phyloP scores from a whole-genome alignment of 2,329 filamentous ascomycete species.

The Huntiella savannae region DNA sequence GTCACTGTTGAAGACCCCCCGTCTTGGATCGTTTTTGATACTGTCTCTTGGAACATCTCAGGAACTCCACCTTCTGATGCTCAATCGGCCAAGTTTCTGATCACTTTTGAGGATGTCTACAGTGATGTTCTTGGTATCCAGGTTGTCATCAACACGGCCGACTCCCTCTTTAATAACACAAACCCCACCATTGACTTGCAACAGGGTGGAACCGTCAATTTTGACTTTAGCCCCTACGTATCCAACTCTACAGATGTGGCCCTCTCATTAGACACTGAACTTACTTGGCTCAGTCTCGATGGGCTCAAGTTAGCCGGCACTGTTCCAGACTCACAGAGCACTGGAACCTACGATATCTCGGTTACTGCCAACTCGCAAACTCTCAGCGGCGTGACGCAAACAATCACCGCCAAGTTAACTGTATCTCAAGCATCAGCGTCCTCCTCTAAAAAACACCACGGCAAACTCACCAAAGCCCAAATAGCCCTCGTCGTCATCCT shows the following conservation, averaged over 20 bases:
- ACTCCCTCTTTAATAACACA: conserved; percentile 20
- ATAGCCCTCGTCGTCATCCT: conserved; percentile 27
- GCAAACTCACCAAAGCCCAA: conserved; percentile 13
- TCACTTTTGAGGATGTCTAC: conserved; percentile 39
- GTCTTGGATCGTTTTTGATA: conserved; percentile 50
- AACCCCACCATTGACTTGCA: conserved; percentile 23
- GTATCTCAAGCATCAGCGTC: conserved; percentile 16
- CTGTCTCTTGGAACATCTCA: conserved; percentile 37
- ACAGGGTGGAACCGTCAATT: conserved; percentile 23
- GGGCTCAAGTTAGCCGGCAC: conserved; percentile 23
- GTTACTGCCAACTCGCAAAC: conserved; percentile 11
- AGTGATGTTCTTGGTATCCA: conserved; percentile 39
- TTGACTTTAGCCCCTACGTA: conserved; percentile 26
- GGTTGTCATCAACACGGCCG: conserved; percentile 22
- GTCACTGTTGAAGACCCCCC: conserved; percentile 36
- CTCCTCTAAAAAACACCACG: conserved; percentile 14
- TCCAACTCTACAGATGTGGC: conserved; percentile 21
- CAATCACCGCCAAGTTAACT: conserved; percentile 17
- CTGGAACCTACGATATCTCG: background rate
- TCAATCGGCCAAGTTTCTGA: conserved; percentile 40
- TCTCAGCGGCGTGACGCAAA: conserved; percentile 9
- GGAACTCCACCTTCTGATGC: conserved; percentile 45
- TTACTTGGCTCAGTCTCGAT: conserved; percentile 26
- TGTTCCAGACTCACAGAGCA: conserved; percentile 17
- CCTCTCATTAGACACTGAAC: conserved; percentile 20